Conservation (phyloP, 2,329 filamentous ascomycete species). For the Neonectria punicea region DNA sequence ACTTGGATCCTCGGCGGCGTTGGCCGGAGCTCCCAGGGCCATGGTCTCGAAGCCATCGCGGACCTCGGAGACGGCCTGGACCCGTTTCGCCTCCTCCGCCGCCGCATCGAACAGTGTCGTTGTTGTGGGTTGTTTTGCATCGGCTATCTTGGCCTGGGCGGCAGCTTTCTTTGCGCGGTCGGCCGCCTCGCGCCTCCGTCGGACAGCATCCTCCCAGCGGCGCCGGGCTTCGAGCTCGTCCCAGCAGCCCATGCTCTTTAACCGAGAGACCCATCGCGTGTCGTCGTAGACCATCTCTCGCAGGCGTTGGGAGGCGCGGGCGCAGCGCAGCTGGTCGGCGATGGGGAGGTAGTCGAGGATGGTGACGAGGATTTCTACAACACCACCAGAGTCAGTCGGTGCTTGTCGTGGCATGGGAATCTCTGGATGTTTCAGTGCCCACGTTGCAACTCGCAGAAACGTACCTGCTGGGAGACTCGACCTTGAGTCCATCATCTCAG, state of each 20-base stretch:
- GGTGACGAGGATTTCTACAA: constrained; percentile 83
- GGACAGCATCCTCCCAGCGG: constrained; percentile 78
- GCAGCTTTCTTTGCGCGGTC: constrained; percentile 38
- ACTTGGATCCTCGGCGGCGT: constrained; percentile 67
- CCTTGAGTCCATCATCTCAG: constrained; percentile 82
- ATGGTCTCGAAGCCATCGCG: constrained; percentile 85
- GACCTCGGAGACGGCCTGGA: constrained; percentile 47
- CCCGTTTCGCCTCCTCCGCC: constrained; percentile 70
- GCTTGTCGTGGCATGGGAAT: neutral
- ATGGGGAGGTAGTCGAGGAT: constrained; percentile 92
- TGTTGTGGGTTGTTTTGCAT: constrained; percentile 30
- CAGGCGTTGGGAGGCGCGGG: constrained; percentile 84
- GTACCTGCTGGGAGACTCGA: constrained; percentile 84
- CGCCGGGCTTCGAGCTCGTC: constrained; percentile 86
- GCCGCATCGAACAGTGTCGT: constrained; percentile 80
- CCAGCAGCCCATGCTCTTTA: constrained; percentile 92
- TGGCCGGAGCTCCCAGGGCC: constrained; percentile 61
- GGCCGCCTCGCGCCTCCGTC: constrained; percentile 67
- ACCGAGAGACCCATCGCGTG: constrained; percentile 87
- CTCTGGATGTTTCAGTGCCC: neutral
- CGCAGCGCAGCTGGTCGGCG: constrained; percentile 85
- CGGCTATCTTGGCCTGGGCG: constrained; percentile 31
- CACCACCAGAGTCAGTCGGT: constrained; percentile 18
- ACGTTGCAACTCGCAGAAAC: constrained; percentile 29
- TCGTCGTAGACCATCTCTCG: constrained; percentile 99